Evolutionary conservation across 371 early-diverging fungal genomes (phyloP).

Genomic region (Actinomucor elegans): DNA sequence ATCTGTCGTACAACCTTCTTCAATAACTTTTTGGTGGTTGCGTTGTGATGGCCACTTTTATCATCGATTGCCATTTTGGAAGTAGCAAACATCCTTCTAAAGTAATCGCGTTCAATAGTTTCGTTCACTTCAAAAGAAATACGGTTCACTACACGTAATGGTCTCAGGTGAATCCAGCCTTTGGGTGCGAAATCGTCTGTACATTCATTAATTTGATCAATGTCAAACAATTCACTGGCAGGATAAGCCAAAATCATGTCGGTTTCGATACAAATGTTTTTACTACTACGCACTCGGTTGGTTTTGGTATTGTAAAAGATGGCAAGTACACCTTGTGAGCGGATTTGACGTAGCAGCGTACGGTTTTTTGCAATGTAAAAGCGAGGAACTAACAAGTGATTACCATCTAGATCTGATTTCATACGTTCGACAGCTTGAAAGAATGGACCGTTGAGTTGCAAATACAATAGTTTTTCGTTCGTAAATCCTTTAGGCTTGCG

Average conservation of each 20-base stretch:
- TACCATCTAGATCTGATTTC: constrained; percentile 25
- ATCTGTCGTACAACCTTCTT: constrained; percentile 32
- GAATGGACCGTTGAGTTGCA: constrained; percentile 45
- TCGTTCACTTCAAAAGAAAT: constrained; percentile 40
- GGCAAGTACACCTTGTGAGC: constrained; percentile 37
- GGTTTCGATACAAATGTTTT: constrained; percentile 31
- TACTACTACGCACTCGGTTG: constrained; percentile 22
- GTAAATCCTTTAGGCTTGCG: constrained; percentile 27
- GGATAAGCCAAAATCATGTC: constrained; percentile 46
- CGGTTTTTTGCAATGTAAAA: constrained; percentile 51
- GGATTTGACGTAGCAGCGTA: constrained; percentile 36
- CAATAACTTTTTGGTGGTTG: constrained; percentile 21
- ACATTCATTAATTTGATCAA: constrained; percentile 41
- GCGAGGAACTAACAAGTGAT: constrained; percentile 33
- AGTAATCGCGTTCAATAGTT: constrained; percentile 40
- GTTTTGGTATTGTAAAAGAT: constrained; percentile 39
- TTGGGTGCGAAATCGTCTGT: constrained; percentile 44
- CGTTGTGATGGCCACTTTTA: constrained; percentile 16
- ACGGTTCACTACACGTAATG: constrained; percentile 33
- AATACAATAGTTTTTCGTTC: constrained; percentile 32
- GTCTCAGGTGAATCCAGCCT: constrained; percentile 42
- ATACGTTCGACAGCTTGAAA: constrained; percentile 42
- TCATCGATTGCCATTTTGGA: constrained; percentile 35
- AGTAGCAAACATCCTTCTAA: constrained; percentile 46
- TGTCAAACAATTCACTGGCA: constrained; percentile 36